Evolutionary conservation across 495 filamentous ascomycete species (phyloP).

Genomic region (Aspergillus coremiiformis): DNA sequence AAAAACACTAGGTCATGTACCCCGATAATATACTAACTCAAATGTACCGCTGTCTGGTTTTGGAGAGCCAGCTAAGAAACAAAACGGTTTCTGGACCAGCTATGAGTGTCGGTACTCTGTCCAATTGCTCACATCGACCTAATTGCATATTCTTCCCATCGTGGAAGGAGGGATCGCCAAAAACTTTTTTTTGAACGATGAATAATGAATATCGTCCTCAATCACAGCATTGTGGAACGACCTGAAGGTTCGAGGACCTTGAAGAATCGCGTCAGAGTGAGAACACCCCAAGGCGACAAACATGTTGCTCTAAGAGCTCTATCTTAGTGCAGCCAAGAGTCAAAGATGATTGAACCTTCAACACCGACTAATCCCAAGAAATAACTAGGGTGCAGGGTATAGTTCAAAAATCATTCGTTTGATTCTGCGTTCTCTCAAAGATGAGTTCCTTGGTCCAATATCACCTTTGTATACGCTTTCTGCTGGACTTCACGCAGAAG

Average conservation of each 20-base stretch:
- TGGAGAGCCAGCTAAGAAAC: background rate
- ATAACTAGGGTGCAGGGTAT: background rate
- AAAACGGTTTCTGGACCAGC: background rate
- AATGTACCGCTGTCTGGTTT: background rate
- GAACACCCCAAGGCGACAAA: too few species aligned
- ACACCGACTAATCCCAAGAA: background rate
- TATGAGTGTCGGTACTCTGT: background rate
- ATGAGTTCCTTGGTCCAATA: background rate
- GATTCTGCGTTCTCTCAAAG: too few species aligned
- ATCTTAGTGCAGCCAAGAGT: background rate
- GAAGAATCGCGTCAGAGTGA: background rate
- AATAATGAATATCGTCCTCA: background rate
- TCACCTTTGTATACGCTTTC: background rate
- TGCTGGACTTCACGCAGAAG: background rate
- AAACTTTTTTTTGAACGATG: too few species aligned
- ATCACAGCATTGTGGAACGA: background rate
- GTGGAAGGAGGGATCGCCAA: background rate
- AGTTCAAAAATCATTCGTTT: background rate
- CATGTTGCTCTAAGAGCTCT: too few species aligned
- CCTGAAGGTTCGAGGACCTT: background rate
- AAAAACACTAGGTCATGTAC: background rate
- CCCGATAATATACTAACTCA: background rate
- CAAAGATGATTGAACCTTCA: background rate
- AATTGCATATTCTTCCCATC: background rate
- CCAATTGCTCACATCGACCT: background rate